Base-by-base conservation (phyloP, 2,329 filamentous ascomycete genomes). In the Venturiaceae sp. region DNA sequence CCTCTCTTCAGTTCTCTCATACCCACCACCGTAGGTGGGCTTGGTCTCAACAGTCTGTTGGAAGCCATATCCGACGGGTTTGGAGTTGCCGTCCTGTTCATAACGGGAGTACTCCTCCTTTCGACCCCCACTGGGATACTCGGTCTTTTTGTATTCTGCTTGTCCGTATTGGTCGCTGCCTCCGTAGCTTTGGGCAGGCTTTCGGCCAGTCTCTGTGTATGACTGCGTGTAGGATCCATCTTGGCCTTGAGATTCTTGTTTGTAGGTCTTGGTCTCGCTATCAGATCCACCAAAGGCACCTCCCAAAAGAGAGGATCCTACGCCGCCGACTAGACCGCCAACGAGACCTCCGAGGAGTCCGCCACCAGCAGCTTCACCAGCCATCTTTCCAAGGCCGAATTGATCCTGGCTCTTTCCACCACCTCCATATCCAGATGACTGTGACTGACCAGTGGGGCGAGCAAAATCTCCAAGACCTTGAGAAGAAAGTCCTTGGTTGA, bases 261-360 rank as follows among this genome's bases (percentile, higher is more conserved):
- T 74, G 63, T 79, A 80, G 53, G 73, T 75, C 65, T 83, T 77
- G 59, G 78, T 83, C 50, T 83, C 76, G 34, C 80, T 66, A 3
- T 64, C 74, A 36, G 76, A 71, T 59, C 61, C 64, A 16, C 77
- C 76, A 56, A 87, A 81, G 14, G 79, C 80, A 13, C 80, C 80
- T 11, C 84, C 82, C 8, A 95, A 79, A 16, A 92, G 73, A 39
- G 82, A 83, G 36, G 81, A 80, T 32, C 79, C 77, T 61, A 81
- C 72, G 28, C 75, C 77, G 32, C 79, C 75, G 30, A 88, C 86
- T 34, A 88, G 72, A 30, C 85, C 83, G 58, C 85, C 86, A 13
- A 95, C 77, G 46, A 95, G n/a, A 19, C 30, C 85, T 32, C 87
- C 86, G 1, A 90, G 69, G 11, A 82, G 82, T 54, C 85, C 83